Evolutionary conservation across 2,329 filamentous ascomycete species (phyloP), one percentile per base, ranked within the genome.

Genomic region (Chrysosporium keratinophilum): DNA sequence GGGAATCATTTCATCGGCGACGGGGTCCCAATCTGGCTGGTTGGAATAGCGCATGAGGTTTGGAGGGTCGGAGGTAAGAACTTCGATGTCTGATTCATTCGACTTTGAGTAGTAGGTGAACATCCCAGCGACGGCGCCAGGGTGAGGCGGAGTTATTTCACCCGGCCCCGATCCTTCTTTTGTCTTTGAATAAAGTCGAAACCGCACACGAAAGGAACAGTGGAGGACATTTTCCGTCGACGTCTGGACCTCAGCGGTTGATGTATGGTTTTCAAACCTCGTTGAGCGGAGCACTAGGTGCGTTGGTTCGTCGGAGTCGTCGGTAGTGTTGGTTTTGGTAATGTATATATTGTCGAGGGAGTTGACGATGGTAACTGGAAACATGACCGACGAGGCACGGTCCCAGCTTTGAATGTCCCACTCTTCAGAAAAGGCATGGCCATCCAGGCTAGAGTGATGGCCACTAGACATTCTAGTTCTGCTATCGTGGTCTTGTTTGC

Each of bases 1-100:
- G 2, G 66, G 67, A 20, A 72, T 68, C 35, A 62, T 60, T 3
- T 55, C 45, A 42, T 70, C 67, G 1, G 61, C 64, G 33, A 59
- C 37, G 1, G 65, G 61, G 54, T 72, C 66, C 54, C 71, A 72
- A 54, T 71, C 69, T 1, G 71, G 70, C 54, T 73, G 71, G 52
- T 72, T 73, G 14, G 69, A 64, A 46, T 70, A 72, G 34, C 70
- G 71, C 3, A 76, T 69, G 3, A 66, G 69, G 53, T 67, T 64
- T 1, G 62, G 64, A 1, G 72, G 68, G 51, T 78, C 76, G 4
- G 67, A 62, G 1, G 76, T 78, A 10, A 78, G 63, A 55, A 79
- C 76, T 63, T 79, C 76, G 56, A 79, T 74, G 57, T 79, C 76
- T 0, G 72, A 74, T 60, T 79, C 76, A 58, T 74, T 74, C 31